A percentile compares a stretch with the other conserved stretches of the same genome.
Evolutionary conservation across 768 basidiomycete genomes (phyloP).

Genomic region (Mycena epipterygia): DNA sequence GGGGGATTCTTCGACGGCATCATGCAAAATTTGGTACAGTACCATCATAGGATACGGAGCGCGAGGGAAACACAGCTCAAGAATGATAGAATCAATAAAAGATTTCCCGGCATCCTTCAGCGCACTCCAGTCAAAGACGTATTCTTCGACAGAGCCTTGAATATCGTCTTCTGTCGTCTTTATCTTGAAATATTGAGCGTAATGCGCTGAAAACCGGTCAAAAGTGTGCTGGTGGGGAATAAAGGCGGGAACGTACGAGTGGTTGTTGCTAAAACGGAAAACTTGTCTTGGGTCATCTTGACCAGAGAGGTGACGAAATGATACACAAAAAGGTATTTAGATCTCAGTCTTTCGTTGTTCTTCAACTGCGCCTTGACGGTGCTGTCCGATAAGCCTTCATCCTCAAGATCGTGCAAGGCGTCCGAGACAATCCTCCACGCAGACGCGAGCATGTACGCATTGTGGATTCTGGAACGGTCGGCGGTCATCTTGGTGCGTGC

Average conservation of each 20-base stretch:
- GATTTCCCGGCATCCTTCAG: constrained; percentile 78
- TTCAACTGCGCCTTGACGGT: constrained; percentile 68
- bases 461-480: constrained; percentile 73
- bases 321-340: constrained; percentile 73
- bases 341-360: constrained; percentile 63
- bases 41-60: constrained; percentile 77
- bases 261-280: constrained; percentile 78
- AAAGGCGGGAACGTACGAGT: constrained; percentile 64
- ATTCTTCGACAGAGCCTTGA: constrained; percentile 57
- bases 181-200: constrained; percentile 76
- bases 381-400: constrained; percentile 66
- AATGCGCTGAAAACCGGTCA: constrained; percentile 66
- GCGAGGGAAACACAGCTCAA: constrained; percentile 84
- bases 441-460: constrained; percentile 85
- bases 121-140: constrained; percentile 75
- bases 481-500: not conserved
- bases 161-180: constrained; percentile 49
- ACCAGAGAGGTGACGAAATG: constrained; percentile 74
- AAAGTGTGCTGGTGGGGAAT: not conserved
- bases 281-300: constrained; percentile 71
- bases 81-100: constrained; percentile 86
- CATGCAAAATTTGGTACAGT: constrained; percentile 75
- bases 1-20: constrained; percentile 81
- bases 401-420: constrained; percentile 67
- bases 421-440: constrained; percentile 84